Evolutionary conservation across 1,284 basidiomycete species (phyloP).

Genomic region (Rugosomyces carneus): DNA sequence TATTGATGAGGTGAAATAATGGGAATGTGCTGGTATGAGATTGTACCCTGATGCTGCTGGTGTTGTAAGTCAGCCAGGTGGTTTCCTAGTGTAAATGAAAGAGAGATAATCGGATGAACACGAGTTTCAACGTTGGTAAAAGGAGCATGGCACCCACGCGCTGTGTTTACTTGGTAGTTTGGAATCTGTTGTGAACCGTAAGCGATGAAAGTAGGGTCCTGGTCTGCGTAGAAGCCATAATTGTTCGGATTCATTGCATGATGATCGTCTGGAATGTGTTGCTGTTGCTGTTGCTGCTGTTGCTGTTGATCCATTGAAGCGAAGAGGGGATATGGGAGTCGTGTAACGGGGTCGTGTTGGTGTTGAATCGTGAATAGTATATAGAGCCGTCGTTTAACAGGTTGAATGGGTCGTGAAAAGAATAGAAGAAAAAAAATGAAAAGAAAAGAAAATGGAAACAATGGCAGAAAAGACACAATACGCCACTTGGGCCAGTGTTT

Average conservation of each 20-base stretch:
- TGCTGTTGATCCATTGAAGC: slow-evolving; percentile 32
- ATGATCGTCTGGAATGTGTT: slow-evolving; percentile 26
- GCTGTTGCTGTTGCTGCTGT: slow-evolving; percentile 26
- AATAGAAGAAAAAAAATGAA: slow-evolving; percentile 22
- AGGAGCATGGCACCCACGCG: slow-evolving; percentile 46
- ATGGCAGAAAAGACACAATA: slow-evolving; percentile 19
- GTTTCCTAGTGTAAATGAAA: slow-evolving; percentile 42
- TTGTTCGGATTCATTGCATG: slow-evolving; percentile 22
- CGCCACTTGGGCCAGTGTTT: slow-evolving; percentile 23
- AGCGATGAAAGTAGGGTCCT: slow-evolving; percentile 33
- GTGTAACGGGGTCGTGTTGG: slow-evolving; percentile 15
- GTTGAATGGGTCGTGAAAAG: slow-evolving; percentile 15
- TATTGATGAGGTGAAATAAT: slow-evolving; percentile 45
- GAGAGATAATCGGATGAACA: slow-evolving; percentile 50
- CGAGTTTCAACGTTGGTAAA: slow-evolving; percentile 31
- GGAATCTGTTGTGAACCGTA: slow-evolving; percentile 30
- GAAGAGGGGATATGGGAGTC: slow-evolving; percentile 11
- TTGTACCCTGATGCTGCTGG: slow-evolving; percentile 23
- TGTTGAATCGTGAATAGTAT: slow-evolving; percentile 16
- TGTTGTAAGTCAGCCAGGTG: slow-evolving; percentile 50
- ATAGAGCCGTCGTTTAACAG: slow-evolving; percentile 16
- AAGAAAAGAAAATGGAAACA: slow-evolving; percentile 21
- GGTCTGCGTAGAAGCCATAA: slow-evolving; percentile 35
- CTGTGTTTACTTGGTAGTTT: slow-evolving; percentile 34
- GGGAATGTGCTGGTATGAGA: slow-evolving; percentile 42